Evolutionary conservation across 495 filamentous ascomycete species (phyloP).

Genomic region (Hypoxylon trugodes): DNA sequence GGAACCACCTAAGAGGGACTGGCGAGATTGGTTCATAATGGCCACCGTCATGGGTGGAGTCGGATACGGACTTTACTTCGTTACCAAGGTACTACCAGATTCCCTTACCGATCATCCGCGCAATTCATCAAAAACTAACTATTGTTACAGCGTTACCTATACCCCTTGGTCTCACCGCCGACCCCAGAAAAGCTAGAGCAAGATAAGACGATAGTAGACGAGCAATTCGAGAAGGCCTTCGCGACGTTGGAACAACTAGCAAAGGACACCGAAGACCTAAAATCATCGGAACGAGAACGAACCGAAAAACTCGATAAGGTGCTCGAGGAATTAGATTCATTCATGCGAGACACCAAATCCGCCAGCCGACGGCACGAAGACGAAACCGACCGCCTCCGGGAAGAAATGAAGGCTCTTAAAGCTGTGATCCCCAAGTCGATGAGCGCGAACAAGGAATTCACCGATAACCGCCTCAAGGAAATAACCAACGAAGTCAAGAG

Average conservation of each 20-base stretch:
- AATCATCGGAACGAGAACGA: constrained; percentile 82
- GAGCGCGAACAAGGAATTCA: constrained; percentile 82
- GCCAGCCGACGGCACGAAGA: constrained; percentile 81
- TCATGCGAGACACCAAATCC: constrained; percentile 81
- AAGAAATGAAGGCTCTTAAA: constrained; percentile 83
- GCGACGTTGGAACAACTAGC: constrained; percentile 88
- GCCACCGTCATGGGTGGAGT: constrained; percentile 89
- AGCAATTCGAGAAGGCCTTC: constrained; percentile 90
- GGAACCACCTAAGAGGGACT: constrained; percentile 83
- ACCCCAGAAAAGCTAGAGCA: constrained; percentile 91
- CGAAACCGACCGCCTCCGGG: constrained; percentile 82
- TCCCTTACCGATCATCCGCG: not conserved
- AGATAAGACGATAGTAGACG: constrained; percentile 92
- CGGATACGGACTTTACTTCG: constrained; percentile 83
- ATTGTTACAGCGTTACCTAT: constrained; percentile 81
- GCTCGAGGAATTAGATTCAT: constrained; percentile 81
- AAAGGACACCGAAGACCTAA: constrained; percentile 87
- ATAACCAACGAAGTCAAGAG: constrained; percentile 90
- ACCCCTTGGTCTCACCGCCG: constrained; percentile 89
- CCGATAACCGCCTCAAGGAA: constrained; percentile 82
- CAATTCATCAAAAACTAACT: constrained; percentile 27
- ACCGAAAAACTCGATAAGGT: constrained; percentile 86
- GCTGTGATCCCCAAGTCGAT: constrained; percentile 88
- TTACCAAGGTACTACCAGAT: constrained; percentile 71
- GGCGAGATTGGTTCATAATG: constrained; percentile 99